Evolutionary conservation across 202 grass and related monocot species (phyloP).

Genomic region (Panicum virgatum): DNA sequence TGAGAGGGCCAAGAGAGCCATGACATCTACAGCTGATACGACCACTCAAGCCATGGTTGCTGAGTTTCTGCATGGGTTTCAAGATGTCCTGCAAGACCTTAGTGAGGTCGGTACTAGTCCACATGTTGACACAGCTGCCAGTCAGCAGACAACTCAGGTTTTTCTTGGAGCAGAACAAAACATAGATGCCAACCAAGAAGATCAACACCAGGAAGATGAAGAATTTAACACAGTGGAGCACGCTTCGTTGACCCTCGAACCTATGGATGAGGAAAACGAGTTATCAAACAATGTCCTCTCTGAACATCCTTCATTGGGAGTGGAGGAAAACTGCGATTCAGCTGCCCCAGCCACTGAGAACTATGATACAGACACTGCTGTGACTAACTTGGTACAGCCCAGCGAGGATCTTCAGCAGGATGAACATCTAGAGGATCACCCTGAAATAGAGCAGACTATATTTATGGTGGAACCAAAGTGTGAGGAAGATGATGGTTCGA

Average conservation of each 20-base stretch:
- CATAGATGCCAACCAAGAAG: constrained; percentile 37
- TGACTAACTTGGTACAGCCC: constrained; percentile 16
- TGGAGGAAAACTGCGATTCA: constrained; percentile 31
- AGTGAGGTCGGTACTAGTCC: constrained; percentile 29
- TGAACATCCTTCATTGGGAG: constrained; percentile 12
- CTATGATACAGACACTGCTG: constrained; percentile 21
- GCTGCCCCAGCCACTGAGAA: constrained; percentile 13
- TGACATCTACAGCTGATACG: constrained; percentile 41
- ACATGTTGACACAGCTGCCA: constrained; percentile 18
- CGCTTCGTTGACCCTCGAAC: constrained; percentile 22
- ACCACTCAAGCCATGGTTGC: constrained; percentile 44
- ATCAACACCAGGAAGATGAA: constrained; percentile 33
- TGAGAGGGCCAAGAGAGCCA: constrained; percentile 41
- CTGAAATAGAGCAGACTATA: constrained; percentile 31
- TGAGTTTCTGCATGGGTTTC: constrained; percentile 51
- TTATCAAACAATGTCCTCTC: constrained; percentile 17
- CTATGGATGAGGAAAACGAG: constrained; percentile 37
- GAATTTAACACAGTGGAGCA: constrained; percentile 35
- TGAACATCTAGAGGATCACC: constrained; percentile 29
- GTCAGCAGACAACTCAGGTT: constrained; percentile 9
- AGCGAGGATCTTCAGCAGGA: constrained; percentile 38
- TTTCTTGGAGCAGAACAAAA: constrained; percentile 27
- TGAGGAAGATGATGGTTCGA: constrained; percentile 24
- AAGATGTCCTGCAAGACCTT: constrained; percentile 52
- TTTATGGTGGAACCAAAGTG: constrained; percentile 36